Evolutionary conservation across 371 early-diverging fungal species (phyloP).

Genomic region (Apophysomyces trapeziformis): DNA sequence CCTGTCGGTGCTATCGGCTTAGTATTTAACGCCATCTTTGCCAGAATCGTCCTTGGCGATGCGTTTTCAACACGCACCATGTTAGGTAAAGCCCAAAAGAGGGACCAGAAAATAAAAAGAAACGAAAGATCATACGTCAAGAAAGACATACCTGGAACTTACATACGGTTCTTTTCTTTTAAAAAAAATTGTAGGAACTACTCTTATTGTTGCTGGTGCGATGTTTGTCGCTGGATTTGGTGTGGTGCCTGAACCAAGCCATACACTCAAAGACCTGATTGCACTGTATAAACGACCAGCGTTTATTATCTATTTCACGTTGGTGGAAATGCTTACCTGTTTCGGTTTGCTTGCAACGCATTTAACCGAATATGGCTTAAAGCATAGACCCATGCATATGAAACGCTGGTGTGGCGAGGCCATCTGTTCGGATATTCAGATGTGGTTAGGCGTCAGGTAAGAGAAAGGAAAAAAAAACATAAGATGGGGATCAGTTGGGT

Average conservation of each 20-base stretch:
- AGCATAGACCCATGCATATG: conserved; percentile 14
- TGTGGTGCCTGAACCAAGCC: conserved; percentile 76
- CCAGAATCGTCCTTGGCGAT: conserved; percentile 68
- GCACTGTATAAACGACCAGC: conserved; percentile 73
- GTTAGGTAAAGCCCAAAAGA: conserved; percentile 38
- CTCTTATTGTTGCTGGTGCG: conserved; percentile 74
- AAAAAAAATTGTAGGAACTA: conserved; percentile 56
- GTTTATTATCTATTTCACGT: conserved; percentile 72
- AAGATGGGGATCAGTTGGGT: background rate
- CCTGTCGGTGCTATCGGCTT: conserved; percentile 81
- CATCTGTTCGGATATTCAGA: conserved; percentile 34
- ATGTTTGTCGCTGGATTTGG: conserved; percentile 78
- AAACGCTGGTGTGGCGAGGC: conserved; percentile 11
- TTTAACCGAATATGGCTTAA: conserved; percentile 49
- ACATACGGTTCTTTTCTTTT: background rate
- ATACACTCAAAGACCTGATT: conserved; percentile 73
- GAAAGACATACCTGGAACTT: too few relatives aligned
- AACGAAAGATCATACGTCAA: background rate
- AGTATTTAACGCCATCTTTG: conserved; percentile 83
- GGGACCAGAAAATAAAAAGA: conserved; percentile 8
- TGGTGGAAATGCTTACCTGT: conserved; percentile 60
- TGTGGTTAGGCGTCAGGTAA: conserved; percentile 53
- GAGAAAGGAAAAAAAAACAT: background rate
- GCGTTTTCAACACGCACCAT: conserved; percentile 66
- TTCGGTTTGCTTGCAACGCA: conserved; percentile 57